phyloP scores from a whole-genome alignment of 2,329 filamentous ascomycete species.

The Aspergillus novofumigatus region DNA sequence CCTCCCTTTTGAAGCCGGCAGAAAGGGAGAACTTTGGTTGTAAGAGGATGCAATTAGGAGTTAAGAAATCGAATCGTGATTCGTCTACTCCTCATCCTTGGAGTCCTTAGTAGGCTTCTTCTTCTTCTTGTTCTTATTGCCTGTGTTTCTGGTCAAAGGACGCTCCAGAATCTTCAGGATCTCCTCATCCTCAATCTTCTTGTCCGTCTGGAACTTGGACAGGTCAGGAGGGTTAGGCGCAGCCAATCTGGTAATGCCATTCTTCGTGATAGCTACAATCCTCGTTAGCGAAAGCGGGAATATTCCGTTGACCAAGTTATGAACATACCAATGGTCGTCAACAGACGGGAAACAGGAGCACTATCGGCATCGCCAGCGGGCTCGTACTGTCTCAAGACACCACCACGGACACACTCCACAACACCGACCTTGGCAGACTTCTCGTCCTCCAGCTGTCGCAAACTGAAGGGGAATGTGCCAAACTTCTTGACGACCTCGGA shows the following conservation, averaged over 20 bases:
- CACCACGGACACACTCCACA: constrained; percentile 89
- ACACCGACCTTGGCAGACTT: constrained; percentile 92
- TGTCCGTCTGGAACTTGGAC: constrained; percentile 83
- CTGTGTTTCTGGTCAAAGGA: constrained; percentile 62
- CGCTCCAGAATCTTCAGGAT: constrained; percentile 90
- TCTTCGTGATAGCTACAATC: constrained; percentile 84
- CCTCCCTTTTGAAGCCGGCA: neutral
- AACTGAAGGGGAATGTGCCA: constrained; percentile 93
- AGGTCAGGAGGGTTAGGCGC: constrained; percentile 72
- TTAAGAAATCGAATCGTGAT: neutral
- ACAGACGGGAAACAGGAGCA: constrained; percentile 74
- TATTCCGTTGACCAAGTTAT: neutral
- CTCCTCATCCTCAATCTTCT: constrained; percentile 97
- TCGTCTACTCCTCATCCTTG: constrained; percentile 41
- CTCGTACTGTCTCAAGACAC: constrained; percentile 93
- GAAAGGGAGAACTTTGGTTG: neutral
- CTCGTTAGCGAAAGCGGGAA: constrained; percentile 4
- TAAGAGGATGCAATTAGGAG: neutral
- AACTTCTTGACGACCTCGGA: constrained; percentile 98
- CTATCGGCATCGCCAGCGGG: constrained; percentile 91
- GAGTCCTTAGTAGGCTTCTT: constrained; percentile 56
- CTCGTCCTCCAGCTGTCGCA: constrained; percentile 95
- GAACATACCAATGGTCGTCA: constrained; percentile 86
- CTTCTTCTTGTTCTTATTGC: constrained; percentile 83
- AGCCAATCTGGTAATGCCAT: constrained; percentile 83